phyloP scores from a whole-genome alignment of 2,329 filamentous ascomycete species.

The Arachnomyces sp. region DNA sequence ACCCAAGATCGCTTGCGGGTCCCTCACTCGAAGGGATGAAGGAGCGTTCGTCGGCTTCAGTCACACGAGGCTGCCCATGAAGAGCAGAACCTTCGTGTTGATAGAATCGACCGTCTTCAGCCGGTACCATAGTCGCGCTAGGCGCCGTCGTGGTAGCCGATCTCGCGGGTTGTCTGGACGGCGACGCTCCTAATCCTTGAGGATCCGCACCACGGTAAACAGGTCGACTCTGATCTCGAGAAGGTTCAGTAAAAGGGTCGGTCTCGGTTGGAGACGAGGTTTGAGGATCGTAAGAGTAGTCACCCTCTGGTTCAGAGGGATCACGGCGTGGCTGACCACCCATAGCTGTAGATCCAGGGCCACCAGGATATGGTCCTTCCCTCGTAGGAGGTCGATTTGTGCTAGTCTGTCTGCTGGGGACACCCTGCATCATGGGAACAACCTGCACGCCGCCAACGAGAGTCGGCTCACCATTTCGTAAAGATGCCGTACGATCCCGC shows the following conservation, averaged over 20 bases:
- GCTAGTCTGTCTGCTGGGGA: slow-evolving; percentile 49
- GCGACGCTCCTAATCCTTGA: slow-evolving; percentile 20
- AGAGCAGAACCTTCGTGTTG: slow-evolving; percentile 29
- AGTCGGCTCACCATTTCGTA: slow-evolving; percentile 81
- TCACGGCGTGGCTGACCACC: slow-evolving; percentile 22
- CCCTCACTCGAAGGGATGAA: slow-evolving; percentile 42
- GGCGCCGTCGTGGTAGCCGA: slow-evolving; percentile 20
- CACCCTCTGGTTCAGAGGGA: slow-evolving; percentile 32
- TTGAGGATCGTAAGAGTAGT: slow-evolving; percentile 45
- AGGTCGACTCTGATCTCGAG: slow-evolving; percentile 22
- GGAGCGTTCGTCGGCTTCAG: slow-evolving; percentile 38
- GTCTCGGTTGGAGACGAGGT: slow-evolving; percentile 50
- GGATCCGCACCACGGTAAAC: slow-evolving; percentile 32
- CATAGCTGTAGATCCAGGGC: slow-evolving; percentile 23
- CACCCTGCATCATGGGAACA: slow-evolving; percentile 77
- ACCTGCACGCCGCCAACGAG: slow-evolving; percentile 91
- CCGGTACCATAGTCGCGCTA: slow-evolving; percentile 16
- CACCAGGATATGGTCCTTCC: slow-evolving; percentile 38
- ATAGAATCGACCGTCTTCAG: slow-evolving; percentile 28
- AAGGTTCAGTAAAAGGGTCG: slow-evolving; percentile 54
- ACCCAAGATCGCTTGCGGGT: slow-evolving; percentile 53
- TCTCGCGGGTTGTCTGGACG: slow-evolving; percentile 23
- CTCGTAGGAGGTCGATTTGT: slow-evolving; percentile 40
- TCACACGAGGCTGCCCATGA: slow-evolving; percentile 34
- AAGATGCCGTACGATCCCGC: slow-evolving; percentile 73